Conservation (phyloP, 169 alveolate genomes). For the Plasmodium billcollinsi region DNA sequence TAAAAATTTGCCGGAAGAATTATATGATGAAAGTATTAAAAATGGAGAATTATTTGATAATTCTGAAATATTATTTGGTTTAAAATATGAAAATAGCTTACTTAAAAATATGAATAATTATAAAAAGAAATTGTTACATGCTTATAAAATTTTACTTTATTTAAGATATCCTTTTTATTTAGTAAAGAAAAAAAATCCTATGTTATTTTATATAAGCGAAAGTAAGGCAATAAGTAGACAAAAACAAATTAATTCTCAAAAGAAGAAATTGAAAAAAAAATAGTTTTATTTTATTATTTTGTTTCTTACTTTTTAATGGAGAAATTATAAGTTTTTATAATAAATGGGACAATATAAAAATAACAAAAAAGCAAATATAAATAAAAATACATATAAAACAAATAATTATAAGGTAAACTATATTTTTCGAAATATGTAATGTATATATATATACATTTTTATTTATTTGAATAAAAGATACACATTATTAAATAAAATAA, state of each 20-base stretch:
- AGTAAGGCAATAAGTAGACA: conserved; percentile 84
- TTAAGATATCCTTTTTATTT: conserved; percentile 84
- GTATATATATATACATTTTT: too few species aligned
- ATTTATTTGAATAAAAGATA: too few species aligned
- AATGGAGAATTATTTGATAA: conserved; percentile 42
- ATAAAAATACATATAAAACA: too few species aligned
- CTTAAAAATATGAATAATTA: conserved; percentile 74
- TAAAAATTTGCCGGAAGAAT: conserved; percentile 47
- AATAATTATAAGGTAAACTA: too few species aligned
- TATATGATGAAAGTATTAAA: conserved; percentile 72
- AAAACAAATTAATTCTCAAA: conserved; percentile 84
- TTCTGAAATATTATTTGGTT: conserved; percentile 71
- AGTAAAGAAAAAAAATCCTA: conserved; percentile 80
- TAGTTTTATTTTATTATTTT: background rate
- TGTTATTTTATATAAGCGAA: conserved; percentile 86
- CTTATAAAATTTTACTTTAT: conserved; percentile 81
- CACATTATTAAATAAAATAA: too few species aligned
- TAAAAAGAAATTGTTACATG: conserved; percentile 81
- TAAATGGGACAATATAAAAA: too few species aligned
- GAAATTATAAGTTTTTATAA: too few species aligned
- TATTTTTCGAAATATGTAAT: too few species aligned
- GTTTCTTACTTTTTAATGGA: background rate
- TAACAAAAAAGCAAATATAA: too few species aligned
- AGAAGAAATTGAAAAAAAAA: conserved; percentile 79
- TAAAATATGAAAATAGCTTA: conserved; percentile 78